Evolutionary conservation across 768 basidiomycete genomes (phyloP).

Genomic region (Exidia glandulosa): DNA sequence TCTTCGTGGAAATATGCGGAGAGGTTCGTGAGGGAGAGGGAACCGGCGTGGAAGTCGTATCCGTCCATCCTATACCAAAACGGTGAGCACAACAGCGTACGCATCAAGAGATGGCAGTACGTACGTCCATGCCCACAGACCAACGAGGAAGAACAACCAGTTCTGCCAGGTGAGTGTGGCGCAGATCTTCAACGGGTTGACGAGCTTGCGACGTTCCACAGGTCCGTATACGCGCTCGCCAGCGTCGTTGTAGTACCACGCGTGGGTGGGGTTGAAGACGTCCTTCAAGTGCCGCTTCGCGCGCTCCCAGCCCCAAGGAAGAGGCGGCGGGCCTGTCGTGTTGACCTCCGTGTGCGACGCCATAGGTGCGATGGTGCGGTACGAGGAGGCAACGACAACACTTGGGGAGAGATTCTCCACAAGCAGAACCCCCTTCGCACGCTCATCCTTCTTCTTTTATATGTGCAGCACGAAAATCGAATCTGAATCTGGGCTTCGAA

Average conservation of each 20-base stretch:
- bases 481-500: too few species aligned
- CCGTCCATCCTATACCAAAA: not conserved
- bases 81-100: not conserved
- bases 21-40: not conserved
- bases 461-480: too few species aligned
- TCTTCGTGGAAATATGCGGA: not conserved
- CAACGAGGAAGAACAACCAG: not conserved
- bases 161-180: not conserved
- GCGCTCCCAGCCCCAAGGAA: not conserved
- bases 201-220: not conserved
- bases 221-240: not conserved
- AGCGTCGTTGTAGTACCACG: not conserved
- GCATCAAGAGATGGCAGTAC: not conserved
- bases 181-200: not conserved
- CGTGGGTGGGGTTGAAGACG: not conserved
- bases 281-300: not conserved
- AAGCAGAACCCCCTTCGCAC: too few species aligned
- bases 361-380: too few species aligned
- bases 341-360: too few species aligned
- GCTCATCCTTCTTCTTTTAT: too few species aligned
- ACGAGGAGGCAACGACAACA: too few species aligned
- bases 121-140: not conserved
- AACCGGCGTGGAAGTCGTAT: slow-evolving; percentile 1
- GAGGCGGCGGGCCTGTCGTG: not conserved
- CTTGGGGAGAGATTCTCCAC: too few species aligned